Conservation (phyloP, 2,329 filamentous ascomycete genomes). For the Pleochaeta shiraiana region DNA sequence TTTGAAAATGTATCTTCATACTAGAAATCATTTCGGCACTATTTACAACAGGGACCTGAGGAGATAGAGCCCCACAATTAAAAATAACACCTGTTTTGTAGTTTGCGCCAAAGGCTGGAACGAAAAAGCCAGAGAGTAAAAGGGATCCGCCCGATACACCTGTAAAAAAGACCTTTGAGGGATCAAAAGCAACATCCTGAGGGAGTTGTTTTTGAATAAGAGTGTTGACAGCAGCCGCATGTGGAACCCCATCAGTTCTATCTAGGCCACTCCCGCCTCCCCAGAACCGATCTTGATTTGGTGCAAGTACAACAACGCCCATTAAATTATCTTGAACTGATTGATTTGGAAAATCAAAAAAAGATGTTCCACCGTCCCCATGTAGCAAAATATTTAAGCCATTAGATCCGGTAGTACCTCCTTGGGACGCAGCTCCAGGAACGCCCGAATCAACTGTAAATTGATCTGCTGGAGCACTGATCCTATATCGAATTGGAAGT, state of each 20-base stretch:
- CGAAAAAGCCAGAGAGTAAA: conserved; percentile 32
- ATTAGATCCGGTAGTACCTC: conserved; percentile 19
- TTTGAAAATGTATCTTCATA: conserved; percentile 34
- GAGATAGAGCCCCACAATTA: conserved; percentile 31
- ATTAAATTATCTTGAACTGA: conserved; percentile 53
- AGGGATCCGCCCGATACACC: conserved; percentile 33
- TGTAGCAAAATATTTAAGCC: conserved; percentile 36
- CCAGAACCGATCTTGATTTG: conserved; percentile 34
- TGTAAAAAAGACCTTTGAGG: conserved; percentile 31
- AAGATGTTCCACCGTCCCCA: conserved; percentile 34
- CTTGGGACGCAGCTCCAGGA: conserved; percentile 21
- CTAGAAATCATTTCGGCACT: conserved; percentile 22
- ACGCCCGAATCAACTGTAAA: conserved; percentile 29
- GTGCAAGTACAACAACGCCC: conserved; percentile 48
- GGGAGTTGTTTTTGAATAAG: conserved; percentile 28
- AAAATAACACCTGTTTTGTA: conserved; percentile 27
- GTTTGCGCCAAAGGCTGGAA: conserved; percentile 25
- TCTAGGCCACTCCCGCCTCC: conserved; percentile 29
- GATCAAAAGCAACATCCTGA: conserved; percentile 30
- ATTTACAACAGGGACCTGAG: conserved; percentile 29
- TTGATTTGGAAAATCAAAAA: conserved; percentile 68
- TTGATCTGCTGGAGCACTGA: conserved; percentile 30
- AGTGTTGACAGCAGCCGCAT: conserved; percentile 32
- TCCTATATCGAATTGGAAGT: conserved; percentile 31
- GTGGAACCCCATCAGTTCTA: conserved; percentile 31